Evolutionary conservation across 805 yeast genomes (phyloP).

Genomic region (Wickerhamomyces strasburgensis): DNA sequence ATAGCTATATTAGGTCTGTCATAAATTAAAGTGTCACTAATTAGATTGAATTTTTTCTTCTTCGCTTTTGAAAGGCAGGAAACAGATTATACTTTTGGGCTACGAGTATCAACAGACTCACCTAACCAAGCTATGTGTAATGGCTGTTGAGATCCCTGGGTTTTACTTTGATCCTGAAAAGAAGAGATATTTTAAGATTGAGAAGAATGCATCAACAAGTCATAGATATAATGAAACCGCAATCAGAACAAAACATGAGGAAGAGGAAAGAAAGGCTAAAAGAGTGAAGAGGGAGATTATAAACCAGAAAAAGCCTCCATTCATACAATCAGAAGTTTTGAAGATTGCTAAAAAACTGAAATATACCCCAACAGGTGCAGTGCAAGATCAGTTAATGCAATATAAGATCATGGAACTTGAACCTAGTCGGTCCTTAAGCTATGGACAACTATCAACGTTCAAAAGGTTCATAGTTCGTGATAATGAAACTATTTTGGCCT

Average conservation of each 20-base stretch:
- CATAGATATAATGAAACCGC: slow-evolving; percentile 14
- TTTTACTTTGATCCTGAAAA: slow-evolving; percentile 20
- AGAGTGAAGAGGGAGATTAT: slow-evolving; percentile 3
- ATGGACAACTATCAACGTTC: not conserved
- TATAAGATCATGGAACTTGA: not conserved
- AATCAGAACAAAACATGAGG: slow-evolving; percentile 12
- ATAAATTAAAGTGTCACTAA: too few relatives aligned
- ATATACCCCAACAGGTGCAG: not conserved
- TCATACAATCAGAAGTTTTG: not conserved
- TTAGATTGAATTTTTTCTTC: too few relatives aligned
- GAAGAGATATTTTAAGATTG: slow-evolving; percentile 25
- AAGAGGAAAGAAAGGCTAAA: slow-evolving; percentile 6
- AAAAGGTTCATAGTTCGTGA: not conserved
- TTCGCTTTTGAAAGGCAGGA: too few relatives aligned
- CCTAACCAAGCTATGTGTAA: not conserved
- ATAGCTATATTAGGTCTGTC: too few relatives aligned
- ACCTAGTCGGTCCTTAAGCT: not conserved
- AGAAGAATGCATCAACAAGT: slow-evolving; percentile 7
- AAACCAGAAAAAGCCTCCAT: not conserved
- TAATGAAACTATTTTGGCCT: not conserved
- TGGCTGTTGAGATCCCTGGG: slow-evolving; percentile 22
- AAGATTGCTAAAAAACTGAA: not conserved
- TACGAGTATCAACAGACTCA: too few relatives aligned
- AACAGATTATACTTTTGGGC: too few relatives aligned
- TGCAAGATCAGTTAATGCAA: not conserved